Evolutionary conservation across 208 protist genomes (phyloP).

Genomic region (Perkinsela sp.): DNA sequence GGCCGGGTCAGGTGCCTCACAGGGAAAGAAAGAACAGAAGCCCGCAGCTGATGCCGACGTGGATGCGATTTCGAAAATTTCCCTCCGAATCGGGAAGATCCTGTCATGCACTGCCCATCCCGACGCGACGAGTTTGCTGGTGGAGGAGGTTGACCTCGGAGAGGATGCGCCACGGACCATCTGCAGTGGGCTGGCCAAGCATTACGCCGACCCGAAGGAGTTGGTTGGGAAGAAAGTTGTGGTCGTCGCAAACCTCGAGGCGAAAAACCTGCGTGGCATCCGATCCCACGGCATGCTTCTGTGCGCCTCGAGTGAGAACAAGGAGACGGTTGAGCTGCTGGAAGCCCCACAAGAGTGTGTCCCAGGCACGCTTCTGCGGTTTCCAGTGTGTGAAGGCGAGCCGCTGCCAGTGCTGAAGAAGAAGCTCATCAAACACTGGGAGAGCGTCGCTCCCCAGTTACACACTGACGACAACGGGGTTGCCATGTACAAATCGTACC

Average conservation of each 20-base stretch:
- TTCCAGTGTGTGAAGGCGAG: slow-evolving; percentile 37
- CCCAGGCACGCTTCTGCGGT: slow-evolving; percentile 55
- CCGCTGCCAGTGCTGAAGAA: slow-evolving; percentile 52
- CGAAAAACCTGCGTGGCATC: slow-evolving; percentile 62
- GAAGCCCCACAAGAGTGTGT: slow-evolving; percentile 37
- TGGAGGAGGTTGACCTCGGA: slow-evolving; percentile 74
- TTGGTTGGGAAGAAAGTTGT: slow-evolving; percentile 44
- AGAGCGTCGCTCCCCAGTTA: slow-evolving; percentile 36
- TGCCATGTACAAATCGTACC: slow-evolving; percentile 26
- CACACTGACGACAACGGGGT: slow-evolving; percentile 25
- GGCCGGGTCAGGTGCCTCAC: neutral
- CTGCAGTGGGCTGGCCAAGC: slow-evolving; percentile 56
- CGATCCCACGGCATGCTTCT: slow-evolving; percentile 69
- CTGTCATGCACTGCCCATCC: slow-evolving; percentile 47
- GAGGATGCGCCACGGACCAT: slow-evolving; percentile 56
- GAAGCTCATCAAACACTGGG: slow-evolving; percentile 64
- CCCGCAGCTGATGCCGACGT: slow-evolving; percentile 3
- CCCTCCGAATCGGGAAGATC: slow-evolving; percentile 54
- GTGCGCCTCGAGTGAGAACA: slow-evolving; percentile 30
- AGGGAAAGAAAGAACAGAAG: slow-evolving; percentile 5
- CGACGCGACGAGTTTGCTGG: slow-evolving; percentile 54
- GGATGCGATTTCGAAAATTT: slow-evolving; percentile 26
- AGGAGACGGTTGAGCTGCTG: slow-evolving; percentile 33
- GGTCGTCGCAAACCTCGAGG: slow-evolving; percentile 69
- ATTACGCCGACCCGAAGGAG: slow-evolving; percentile 29